Conservation (phyloP, 106 monocot genomes). For the Platanthera guangdongensis region DNA sequence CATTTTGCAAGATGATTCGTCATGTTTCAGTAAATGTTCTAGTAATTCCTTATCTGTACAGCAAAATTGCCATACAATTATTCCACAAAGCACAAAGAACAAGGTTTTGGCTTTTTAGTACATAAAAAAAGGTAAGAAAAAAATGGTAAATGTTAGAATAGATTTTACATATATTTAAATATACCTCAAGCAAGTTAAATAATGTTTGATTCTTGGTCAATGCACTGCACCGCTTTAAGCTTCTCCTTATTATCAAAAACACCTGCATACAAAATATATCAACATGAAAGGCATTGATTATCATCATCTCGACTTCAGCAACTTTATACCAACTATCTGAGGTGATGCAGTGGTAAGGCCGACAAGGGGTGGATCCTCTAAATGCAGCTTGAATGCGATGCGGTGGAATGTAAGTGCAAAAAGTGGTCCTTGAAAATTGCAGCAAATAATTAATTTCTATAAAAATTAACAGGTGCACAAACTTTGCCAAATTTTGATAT, state of each 20-base stretch:
- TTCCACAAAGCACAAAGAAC: neutral
- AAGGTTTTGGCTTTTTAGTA: neutral
- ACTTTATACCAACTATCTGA: neutral
- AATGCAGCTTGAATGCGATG: too few species aligned
- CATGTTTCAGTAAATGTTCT: neutral
- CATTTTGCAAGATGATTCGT: neutral
- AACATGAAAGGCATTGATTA: neutral
- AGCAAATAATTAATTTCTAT: too few species aligned
- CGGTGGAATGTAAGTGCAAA: too few species aligned
- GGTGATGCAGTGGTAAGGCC: too few species aligned
- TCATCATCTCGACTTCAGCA: too few species aligned
- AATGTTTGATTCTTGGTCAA: slow-evolving; percentile 91
- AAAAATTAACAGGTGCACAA: too few species aligned
- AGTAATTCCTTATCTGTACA: neutral
- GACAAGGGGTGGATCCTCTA: too few species aligned
- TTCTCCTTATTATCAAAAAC: slow-evolving; percentile 95
- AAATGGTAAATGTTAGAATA: neutral
- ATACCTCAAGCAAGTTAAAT: slow-evolving; percentile 86
- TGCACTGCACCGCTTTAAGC: slow-evolving; percentile 96
- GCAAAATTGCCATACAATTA: too few species aligned
- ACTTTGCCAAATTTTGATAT: too few species aligned
- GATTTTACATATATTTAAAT: too few species aligned
- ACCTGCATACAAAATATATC: slow-evolving; percentile 41
- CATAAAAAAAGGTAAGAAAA: neutral
- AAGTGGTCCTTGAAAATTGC: too few species aligned